These are phyloP conservation scores for Penicillium lagena DNA, from an alignment of 495 filamentous ascomycete species.

Conservation along the genomic window DNA sequence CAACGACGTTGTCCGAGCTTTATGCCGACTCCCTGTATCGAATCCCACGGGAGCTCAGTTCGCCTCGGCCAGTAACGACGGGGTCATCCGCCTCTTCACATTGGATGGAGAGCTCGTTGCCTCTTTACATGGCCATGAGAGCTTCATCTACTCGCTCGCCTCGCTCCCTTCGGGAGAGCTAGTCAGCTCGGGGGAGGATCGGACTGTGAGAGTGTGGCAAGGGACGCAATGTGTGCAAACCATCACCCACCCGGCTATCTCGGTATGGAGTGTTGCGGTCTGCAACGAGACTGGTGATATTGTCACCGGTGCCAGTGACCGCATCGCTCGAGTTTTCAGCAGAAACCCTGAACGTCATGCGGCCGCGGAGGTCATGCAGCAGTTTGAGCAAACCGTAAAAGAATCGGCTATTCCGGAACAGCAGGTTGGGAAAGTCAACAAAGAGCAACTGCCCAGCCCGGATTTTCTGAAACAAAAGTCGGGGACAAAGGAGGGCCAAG, in stretches of 20 bases:
- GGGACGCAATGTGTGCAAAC: conserved; percentile 80
- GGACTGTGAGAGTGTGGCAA: conserved; percentile 85
- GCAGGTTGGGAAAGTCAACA: conserved; percentile 74
- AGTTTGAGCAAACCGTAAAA: conserved; percentile 76
- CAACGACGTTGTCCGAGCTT: conserved; percentile 73
- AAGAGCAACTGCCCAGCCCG: conserved; percentile 79
- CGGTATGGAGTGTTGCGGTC: conserved; percentile 86
- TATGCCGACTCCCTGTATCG: conserved; percentile 71
- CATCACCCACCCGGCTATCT: conserved; percentile 95
- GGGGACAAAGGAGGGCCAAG: conserved; percentile 89
- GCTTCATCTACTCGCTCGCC: conserved; percentile 87
- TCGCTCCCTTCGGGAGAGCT: conserved; percentile 75
- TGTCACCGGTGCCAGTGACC: conserved; percentile 86
- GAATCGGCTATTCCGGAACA: conserved; percentile 82
- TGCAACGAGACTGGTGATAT: conserved; percentile 83
- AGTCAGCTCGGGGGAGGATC: conserved; percentile 87
- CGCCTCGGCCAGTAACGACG: conserved; percentile 85
- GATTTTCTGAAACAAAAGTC: conserved; percentile 74
- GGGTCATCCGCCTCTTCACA: conserved; percentile 78
- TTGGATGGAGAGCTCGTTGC: conserved; percentile 64
- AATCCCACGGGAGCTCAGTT: conserved; percentile 80
- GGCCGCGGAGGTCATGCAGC: conserved; percentile 45
- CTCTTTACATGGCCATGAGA: conserved; percentile 81
- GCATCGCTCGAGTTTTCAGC: conserved; percentile 78
- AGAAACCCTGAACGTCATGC: conserved; percentile 66